Conservation (phyloP, 331 rosid species). For the Stylosanthes scabra region DNA sequence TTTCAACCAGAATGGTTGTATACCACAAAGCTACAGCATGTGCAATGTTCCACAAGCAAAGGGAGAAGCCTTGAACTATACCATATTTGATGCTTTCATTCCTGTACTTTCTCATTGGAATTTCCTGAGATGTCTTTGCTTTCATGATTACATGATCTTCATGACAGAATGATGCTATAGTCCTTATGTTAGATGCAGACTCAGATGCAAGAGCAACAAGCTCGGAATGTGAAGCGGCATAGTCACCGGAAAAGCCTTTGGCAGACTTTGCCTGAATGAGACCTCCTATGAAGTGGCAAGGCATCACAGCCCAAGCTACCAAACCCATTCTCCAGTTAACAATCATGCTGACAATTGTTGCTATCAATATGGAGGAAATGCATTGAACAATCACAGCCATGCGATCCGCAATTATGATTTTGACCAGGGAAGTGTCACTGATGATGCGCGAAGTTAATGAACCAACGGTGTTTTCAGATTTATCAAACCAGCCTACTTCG, state of each 20-base stretch:
- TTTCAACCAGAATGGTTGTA: slow-evolving; percentile 69
- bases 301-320: slow-evolving; percentile 99
- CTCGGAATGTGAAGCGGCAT: slow-evolving; percentile 70
- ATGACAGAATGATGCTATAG: slow-evolving; percentile 88
- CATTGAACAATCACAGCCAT: slow-evolving; percentile 92
- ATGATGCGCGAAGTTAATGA: slow-evolving; percentile 78
- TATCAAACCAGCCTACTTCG: slow-evolving; percentile 92
- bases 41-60: slow-evolving; percentile 91
- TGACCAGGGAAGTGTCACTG: slow-evolving; percentile 81
- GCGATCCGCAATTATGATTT: slow-evolving; percentile 81
- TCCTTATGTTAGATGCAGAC: slow-evolving; percentile 82
- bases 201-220: slow-evolving; percentile 80
- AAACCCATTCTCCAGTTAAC: slow-evolving; percentile 92
- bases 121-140: slow-evolving; percentile 66
- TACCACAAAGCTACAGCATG: slow-evolving; percentile 94
- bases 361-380: slow-evolving; percentile 84
- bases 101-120: slow-evolving; percentile 68
- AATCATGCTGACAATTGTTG: slow-evolving; percentile 74
- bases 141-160: slow-evolving; percentile 72
- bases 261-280: slow-evolving; percentile 91
- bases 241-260: slow-evolving; percentile 88
- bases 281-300: slow-evolving; percentile 98
- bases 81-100: slow-evolving; percentile 80
- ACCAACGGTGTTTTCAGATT: slow-evolving; percentile 74
- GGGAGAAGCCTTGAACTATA: slow-evolving; percentile 77